These are phyloP conservation scores for Saturnispora bothae DNA, from an alignment of 805 yeast genomes.

Conservation along the genomic window DNA sequence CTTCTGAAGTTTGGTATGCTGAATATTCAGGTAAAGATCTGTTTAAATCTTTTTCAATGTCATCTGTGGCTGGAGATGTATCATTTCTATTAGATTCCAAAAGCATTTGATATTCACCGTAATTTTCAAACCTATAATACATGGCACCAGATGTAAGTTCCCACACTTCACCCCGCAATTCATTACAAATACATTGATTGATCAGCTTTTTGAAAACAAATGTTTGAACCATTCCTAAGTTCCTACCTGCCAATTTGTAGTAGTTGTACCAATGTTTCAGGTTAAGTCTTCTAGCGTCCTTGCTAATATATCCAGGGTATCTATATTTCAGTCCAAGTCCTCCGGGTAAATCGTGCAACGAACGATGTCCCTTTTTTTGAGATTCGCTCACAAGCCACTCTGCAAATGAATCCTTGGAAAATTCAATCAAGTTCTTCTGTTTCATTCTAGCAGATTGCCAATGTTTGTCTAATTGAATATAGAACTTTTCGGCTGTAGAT, in stretches of 20 bases:
- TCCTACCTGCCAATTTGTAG: constrained; percentile 74
- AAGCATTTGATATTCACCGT: constrained; percentile 46
- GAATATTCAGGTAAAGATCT: constrained; percentile 93
- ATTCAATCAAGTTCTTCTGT: constrained; percentile 43
- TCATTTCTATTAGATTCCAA: constrained; percentile 53
- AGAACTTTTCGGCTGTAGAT: constrained; percentile 72
- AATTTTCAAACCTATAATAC: constrained; percentile 55
- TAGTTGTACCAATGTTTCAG: constrained; percentile 92
- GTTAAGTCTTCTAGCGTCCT: constrained; percentile 38
- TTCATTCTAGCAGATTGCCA: constrained; percentile 29
- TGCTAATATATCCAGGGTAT: constrained; percentile 89
- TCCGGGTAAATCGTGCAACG: constrained; percentile 29
- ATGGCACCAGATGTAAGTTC: constrained; percentile 84
- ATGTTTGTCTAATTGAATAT: constrained; percentile 1
- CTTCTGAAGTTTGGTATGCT: constrained; percentile 81
- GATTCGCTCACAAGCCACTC: constrained; percentile 49
- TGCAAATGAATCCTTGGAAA: constrained; percentile 67
- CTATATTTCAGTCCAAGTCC: constrained; percentile 81
- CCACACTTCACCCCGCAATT: constrained; percentile 94
- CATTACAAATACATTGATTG: constrained; percentile 89
- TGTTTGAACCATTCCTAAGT: constrained; percentile 62
- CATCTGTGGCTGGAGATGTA: constrained; percentile 80
- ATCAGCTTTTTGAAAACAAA: constrained; percentile 73
- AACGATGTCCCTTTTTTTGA: constrained; percentile 5
- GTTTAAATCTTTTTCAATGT: constrained; percentile 90